Base-by-base conservation (phyloP, 2,329 filamentous ascomycete species). In the Cladophialophora exuberans region DNA sequence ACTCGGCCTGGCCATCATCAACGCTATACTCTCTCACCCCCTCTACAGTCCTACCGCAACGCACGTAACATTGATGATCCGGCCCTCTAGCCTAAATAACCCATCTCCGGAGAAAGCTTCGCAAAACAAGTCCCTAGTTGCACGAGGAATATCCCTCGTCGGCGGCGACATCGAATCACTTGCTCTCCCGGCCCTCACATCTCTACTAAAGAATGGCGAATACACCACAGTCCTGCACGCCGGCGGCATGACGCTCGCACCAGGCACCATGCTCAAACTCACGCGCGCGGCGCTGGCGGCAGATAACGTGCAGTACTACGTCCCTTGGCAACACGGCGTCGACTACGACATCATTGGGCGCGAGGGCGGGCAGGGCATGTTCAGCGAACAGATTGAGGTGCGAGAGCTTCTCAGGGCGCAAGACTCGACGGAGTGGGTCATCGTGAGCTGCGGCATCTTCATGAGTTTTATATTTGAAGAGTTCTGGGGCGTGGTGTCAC, bases 281-380 rank as follows among this genome's bases (percentile, higher is more conserved):
- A 70, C 80, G 0, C 64, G 73, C 9, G 84, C 85, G 0, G 80
- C 78, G 0, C 69, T 89, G 0, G 67, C 69, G 9, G 83, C 80
- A 0, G 69, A 72, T 0, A 76, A n/a, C n/a, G n/a, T 79, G 0
- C 61, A 69, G 11, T 72, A 80, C 0, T 89, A 79, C 65, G 77
- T 89, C 15, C 86, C 87, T 0, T 90, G 87, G 87, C 86, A 90
- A 67, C 89, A 85, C 66, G 87, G 87, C 1, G 81, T 88, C 20
- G 84, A 90, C 65, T 90, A 89, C 69, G 85, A 89, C 53, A 66
- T 73, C 23, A 82, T 88, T 13, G 67, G 72, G 0, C 79, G 80
- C 0, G 82, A 79, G 22, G 73, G 80, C 38, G 85, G 88, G 68
- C 80, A 83, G 28, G 61, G 61, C 3, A 65, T 89, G 11, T 89